Evolutionary conservation across 768 basidiomycete species (phyloP).

Genomic region (Panaeolus papilionaceus): DNA sequence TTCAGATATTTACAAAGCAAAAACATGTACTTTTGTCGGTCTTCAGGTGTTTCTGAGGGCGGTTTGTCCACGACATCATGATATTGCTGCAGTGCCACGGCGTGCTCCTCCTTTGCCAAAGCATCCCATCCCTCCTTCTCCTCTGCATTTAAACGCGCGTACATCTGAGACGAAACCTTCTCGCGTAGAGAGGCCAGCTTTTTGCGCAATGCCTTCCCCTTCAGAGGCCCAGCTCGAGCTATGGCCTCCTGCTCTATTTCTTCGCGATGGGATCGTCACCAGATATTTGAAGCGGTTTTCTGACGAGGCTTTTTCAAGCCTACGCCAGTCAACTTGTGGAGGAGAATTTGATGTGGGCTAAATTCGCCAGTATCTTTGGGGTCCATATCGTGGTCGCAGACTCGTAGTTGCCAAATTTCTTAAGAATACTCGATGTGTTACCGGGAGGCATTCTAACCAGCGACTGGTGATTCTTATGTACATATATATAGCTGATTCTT

Average conservation of each 20-base stretch:
- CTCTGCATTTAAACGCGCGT: neutral
- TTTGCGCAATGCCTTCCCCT: neutral
- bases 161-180: conserved; percentile 19
- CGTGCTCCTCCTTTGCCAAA: conserved; percentile 15
- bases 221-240: neutral
- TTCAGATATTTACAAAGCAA: neutral
- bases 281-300: conserved; percentile 17
- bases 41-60: conserved; percentile 15
- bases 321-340: conserved; percentile 8
- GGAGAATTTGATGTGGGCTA: conserved; percentile 15
- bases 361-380: conserved; percentile 17
- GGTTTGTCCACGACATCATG: neutral
- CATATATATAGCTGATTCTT: no score
- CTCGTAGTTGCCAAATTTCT: no score
- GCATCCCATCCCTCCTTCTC: conserved; percentile 17
- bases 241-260: conserved; percentile 18
- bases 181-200: conserved; percentile 9
- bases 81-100: conserved; percentile 13
- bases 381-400: conserved; percentile 17
- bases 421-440: no score
- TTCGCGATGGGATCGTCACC: conserved; percentile 16
- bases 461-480: no score
- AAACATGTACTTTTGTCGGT: conserved; percentile 23
- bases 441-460: no score
- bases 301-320: conserved; percentile 4